Percentiles rank a stretch among this genome's conserved stretches.
phyloP scores from a whole-genome alignment of 257 asterid species.

The Haberlea rhodopensis region DNA sequence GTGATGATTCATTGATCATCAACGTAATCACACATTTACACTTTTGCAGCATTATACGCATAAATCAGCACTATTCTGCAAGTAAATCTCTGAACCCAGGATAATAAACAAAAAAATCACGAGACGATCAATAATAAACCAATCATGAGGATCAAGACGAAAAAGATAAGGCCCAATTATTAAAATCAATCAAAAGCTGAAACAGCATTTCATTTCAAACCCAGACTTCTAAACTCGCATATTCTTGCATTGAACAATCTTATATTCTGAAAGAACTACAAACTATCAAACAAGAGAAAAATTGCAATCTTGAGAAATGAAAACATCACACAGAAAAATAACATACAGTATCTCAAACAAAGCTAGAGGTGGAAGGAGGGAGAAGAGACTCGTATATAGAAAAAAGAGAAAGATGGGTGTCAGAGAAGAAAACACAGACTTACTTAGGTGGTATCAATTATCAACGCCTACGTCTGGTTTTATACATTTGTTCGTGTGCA shows the following conservation, averaged over 20 bases:
- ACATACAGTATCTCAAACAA: neutral
- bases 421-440: constrained; percentile 46
- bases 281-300: constrained; percentile 23
- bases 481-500: neutral
- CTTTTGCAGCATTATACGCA: constrained; percentile 4
- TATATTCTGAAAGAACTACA: constrained; percentile 30
- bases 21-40: constrained; percentile 13
- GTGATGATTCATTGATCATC: neutral
- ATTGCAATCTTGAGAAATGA: constrained; percentile 29
- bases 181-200: constrained; percentile 31
- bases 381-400: constrained; percentile 55
- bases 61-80: neutral
- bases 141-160: constrained; percentile 27
- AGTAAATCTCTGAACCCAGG: constrained; percentile 4
- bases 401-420: constrained; percentile 40
- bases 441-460: constrained; percentile 38
- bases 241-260: constrained; percentile 32
- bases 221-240: constrained; percentile 32
- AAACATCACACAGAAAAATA: constrained; percentile 7
- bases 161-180: too few species aligned
- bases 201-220: constrained; percentile 37
- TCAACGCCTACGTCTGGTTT: constrained; percentile 13
- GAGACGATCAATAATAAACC: neutral
- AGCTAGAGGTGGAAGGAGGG: constrained; percentile 17
- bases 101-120: neutral